Evolutionary conservation across 352 stramenopile species (phyloP).

Genomic region (Pythium grandisporangium): DNA sequence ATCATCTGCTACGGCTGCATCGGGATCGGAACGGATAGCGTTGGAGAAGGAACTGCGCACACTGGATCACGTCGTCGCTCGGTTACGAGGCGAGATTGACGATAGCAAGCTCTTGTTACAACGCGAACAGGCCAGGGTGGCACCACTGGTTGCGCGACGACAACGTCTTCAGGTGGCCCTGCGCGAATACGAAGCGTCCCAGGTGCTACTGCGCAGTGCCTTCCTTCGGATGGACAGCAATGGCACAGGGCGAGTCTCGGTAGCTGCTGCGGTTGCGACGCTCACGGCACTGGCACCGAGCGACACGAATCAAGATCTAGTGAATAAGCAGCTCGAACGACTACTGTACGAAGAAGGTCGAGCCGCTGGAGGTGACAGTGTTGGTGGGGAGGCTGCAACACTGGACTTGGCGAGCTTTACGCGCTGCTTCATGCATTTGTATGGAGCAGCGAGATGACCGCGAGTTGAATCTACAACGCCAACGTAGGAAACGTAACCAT

Average conservation of each 20-base stretch:
- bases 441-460: no score
- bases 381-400: no score
- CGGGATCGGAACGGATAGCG: no score
- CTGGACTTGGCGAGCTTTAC: slow-evolving; percentile 7
- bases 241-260: slow-evolving; percentile 2
- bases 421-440: slow-evolving; percentile 3
- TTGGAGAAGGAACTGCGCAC: slow-evolving; percentile 36
- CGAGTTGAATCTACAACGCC: no score
- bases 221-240: slow-evolving; percentile 19
- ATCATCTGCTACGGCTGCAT: no score
- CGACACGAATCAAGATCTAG: neutral
- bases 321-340: neutral
- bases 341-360: neutral
- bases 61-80: slow-evolving; percentile 20
- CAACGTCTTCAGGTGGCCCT: slow-evolving; percentile 13
- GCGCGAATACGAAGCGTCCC: slow-evolving; percentile 11
- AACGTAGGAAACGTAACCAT: no score
- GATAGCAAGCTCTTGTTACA: slow-evolving; percentile 30
- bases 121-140: slow-evolving; percentile 32
- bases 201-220: slow-evolving; percentile 21
- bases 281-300: slow-evolving; percentile 14
- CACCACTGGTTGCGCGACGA: slow-evolving; percentile 25
- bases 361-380: neutral
- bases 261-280: slow-evolving; percentile 7
- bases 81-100: slow-evolving; percentile 28